Evolutionary conservation across 306 rosid species (phyloP).

Genomic region (Gillenia trifoliata): DNA sequence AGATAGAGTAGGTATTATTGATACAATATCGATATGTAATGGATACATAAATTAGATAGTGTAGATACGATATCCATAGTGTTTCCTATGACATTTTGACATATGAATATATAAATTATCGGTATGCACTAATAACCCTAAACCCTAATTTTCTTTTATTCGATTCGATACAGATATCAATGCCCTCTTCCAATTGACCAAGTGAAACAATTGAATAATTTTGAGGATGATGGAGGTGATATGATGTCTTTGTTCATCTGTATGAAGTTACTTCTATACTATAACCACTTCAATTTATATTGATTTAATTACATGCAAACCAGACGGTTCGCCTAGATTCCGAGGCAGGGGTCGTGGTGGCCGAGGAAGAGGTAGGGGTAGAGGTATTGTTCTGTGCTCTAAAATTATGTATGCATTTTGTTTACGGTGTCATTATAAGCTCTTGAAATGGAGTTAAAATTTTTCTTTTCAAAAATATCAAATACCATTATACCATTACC

Average conservation of each 20-base stretch:
- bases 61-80: too few species aligned
- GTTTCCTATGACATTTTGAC: too few species aligned
- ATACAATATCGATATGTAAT: too few species aligned
- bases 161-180: slow-evolving; percentile 52
- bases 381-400: slow-evolving; percentile 41
- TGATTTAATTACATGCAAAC: slow-evolving; percentile 19
- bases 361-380: slow-evolving; percentile 63
- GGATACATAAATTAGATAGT: too few species aligned
- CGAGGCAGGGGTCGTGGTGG: slow-evolving; percentile 63
- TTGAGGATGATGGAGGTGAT: slow-evolving; percentile 77
- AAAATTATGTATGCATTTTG: background rate
- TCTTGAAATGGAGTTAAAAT: background rate
- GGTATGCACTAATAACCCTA: too few species aligned
- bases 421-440: background rate
- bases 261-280: background rate
- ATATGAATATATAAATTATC: too few species aligned
- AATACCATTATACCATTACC: background rate
- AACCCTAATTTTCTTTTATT: slow-evolving; percentile 10
- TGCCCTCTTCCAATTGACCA: slow-evolving; percentile 76
- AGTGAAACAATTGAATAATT: slow-evolving; percentile 74
- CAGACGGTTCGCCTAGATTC: slow-evolving; percentile 67
- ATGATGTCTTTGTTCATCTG: background rate
- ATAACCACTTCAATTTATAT: background rate
- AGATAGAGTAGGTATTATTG: too few species aligned
- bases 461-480: background rate